These are phyloP conservation scores for Casuarina cunninghamiana DNA, from an alignment of 306 rosid species.

Conservation along the genomic window DNA sequence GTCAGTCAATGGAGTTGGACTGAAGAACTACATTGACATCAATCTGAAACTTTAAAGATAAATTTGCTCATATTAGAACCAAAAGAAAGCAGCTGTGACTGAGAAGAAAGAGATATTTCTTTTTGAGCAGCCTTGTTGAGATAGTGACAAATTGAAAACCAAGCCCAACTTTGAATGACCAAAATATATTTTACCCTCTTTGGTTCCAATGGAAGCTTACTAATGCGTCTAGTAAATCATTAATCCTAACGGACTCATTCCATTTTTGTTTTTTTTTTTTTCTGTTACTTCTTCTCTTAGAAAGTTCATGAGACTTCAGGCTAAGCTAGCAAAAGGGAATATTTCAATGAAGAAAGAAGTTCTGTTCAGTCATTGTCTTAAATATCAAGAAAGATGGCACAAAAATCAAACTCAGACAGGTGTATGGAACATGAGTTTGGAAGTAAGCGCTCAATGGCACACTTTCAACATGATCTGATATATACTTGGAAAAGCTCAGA, in stretches of 20 bases:
- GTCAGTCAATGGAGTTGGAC: neutral
- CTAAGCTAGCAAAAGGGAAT: neutral
- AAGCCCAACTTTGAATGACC: neutral
- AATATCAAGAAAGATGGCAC: neutral
- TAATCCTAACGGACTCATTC: no score
- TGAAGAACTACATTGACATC: neutral
- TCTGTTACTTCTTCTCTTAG: neutral
- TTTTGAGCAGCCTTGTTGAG: no score
- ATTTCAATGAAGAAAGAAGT: neutral
- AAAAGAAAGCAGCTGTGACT: no score
- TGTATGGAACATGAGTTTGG: neutral
- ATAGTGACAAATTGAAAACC: neutral
- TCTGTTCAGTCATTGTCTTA: neutral
- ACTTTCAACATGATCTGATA: neutral
- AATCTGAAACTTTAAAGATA: neutral
- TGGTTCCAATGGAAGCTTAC: neutral
- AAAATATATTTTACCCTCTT: neutral
- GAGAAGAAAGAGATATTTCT: no score
- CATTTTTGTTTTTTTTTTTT: no score
- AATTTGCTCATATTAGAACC: neutral
- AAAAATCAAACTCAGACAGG: no score
- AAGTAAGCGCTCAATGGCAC: neutral
- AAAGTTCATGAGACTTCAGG: neutral
- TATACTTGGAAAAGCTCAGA: neutral
- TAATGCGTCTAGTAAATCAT: neutral